These are phyloP conservation scores for Malus sylvestris DNA, from an alignment of 306 rosid species.

Conservation along the genomic window DNA sequence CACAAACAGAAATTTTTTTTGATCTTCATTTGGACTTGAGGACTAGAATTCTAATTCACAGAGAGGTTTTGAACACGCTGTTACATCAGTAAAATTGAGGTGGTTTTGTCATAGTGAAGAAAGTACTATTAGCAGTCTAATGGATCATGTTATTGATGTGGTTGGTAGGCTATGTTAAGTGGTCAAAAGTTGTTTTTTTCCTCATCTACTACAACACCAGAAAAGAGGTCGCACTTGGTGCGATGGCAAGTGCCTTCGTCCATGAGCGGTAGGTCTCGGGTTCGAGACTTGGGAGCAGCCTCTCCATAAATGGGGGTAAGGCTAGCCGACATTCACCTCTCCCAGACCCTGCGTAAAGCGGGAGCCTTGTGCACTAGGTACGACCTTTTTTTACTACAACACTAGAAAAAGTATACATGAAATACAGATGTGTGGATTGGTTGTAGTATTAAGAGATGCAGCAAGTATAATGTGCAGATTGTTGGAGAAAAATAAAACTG, in stretches of 20 bases:
- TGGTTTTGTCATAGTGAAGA: not conserved
- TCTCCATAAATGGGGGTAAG: too few species aligned
- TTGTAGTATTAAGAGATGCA: not conserved
- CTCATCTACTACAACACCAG: too few species aligned
- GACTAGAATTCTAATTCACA: not conserved
- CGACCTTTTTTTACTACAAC: too few species aligned
- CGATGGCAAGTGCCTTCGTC: too few species aligned
- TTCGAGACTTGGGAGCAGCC: too few species aligned
- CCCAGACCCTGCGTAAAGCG: too few species aligned
- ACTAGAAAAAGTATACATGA: too few species aligned
- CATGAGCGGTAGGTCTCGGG: too few species aligned
- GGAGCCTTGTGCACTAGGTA: too few species aligned
- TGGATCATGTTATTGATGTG: not conserved
- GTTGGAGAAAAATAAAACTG: not conserved
- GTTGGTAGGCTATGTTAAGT: not conserved
- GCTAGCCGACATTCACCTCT: too few species aligned
- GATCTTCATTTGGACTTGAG: not conserved
- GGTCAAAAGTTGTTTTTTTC: too few species aligned
- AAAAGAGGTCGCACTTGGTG: too few species aligned
- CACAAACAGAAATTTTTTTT: not conserved
- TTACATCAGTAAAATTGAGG: not conserved
- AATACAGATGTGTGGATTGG: not conserved
- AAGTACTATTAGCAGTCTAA: not conserved
- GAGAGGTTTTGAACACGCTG: not conserved
- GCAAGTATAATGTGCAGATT: not conserved